These are phyloP conservation scores for Cyberlindnera xylosilytica DNA, from an alignment of 805 yeast genomes.

Conservation along the genomic window DNA sequence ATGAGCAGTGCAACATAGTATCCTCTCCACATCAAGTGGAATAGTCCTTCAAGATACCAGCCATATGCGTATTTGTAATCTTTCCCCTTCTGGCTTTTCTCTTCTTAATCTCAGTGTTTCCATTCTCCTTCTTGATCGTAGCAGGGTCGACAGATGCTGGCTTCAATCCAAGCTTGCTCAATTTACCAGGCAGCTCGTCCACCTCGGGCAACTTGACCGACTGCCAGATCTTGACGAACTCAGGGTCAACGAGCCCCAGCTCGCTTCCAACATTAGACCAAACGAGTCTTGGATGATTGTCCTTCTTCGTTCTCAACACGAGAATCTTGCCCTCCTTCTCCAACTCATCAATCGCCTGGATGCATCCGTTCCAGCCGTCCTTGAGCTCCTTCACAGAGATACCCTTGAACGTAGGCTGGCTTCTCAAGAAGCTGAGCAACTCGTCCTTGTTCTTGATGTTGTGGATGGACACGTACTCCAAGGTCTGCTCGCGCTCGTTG, in stretches of 20 bases:
- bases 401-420: constrained; percentile 87
- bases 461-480: constrained; percentile 86
- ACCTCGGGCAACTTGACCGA: constrained; percentile 75
- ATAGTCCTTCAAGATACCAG: constrained; percentile 91
- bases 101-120: constrained; percentile 56
- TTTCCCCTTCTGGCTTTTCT: constrained; percentile 92
- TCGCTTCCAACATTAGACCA: constrained; percentile 88
- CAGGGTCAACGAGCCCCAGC: constrained; percentile 68
- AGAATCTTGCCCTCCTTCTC: constrained; percentile 76
- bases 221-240: constrained; percentile 81
- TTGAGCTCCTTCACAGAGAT: constrained; percentile 64
- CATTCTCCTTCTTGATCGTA: constrained; percentile 65
- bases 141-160: constrained; percentile 99
- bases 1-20: too few relatives aligned
- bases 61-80: constrained; percentile 94
- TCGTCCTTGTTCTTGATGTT: constrained; percentile 82
- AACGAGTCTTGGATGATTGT: constrained; percentile 84
- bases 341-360: constrained; percentile 70
- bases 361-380: constrained; percentile 95
- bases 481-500: constrained; percentile 56
- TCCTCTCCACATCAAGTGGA: not conserved
- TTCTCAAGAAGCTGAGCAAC: constrained; percentile 65
- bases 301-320: constrained; percentile 89
- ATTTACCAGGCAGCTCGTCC: constrained; percentile 73
- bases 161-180: constrained; percentile 82